Conservation (phyloP, 2,329 filamentous ascomycete genomes). For the Exophiala mesophila region DNA sequence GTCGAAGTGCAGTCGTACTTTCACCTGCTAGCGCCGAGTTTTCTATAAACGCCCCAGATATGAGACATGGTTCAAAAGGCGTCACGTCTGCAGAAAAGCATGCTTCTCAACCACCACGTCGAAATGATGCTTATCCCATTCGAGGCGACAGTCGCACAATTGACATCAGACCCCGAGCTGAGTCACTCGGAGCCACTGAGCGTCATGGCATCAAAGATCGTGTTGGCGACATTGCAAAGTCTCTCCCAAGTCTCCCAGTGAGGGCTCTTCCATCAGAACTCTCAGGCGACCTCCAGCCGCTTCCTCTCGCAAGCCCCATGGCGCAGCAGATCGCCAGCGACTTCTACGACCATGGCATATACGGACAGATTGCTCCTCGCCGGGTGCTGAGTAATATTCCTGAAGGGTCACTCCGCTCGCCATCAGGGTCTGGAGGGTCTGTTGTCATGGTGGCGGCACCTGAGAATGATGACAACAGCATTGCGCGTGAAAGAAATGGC, state of each 20-base stretch:
- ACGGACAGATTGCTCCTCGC: constrained; percentile 16
- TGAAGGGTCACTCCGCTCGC: constrained; percentile 9
- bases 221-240: constrained; percentile 11
- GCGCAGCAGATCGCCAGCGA: constrained; percentile 16
- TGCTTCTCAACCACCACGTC: too few relatives aligned
- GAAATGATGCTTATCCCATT: background rate
- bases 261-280: constrained; percentile 1
- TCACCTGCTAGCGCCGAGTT: constrained; percentile 1
- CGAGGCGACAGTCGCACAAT: constrained; percentile 1
- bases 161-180: constrained; percentile 6
- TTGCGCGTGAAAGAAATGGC: too few relatives aligned
- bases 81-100: constrained; percentile 1
- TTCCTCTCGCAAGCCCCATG: constrained; percentile 11
- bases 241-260: constrained; percentile 12
- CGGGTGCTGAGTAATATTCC: constrained; percentile 21
- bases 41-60: constrained; percentile 1
- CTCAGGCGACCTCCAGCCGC: constrained; percentile 4
- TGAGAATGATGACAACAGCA: background rate
- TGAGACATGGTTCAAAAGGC: constrained; percentile 16
- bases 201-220: constrained; percentile 1
- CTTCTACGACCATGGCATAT: constrained; percentile 16
- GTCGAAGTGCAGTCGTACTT: constrained; percentile 16
- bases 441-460: background rate
- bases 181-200: constrained; percentile 13
- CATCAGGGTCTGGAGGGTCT: constrained; percentile 5